Evolutionary conservation across 2,329 filamentous ascomycete genomes (phyloP), one percentile per base, ranked within the genome.

Genomic region (Lecanoromycetidae sp.): DNA sequence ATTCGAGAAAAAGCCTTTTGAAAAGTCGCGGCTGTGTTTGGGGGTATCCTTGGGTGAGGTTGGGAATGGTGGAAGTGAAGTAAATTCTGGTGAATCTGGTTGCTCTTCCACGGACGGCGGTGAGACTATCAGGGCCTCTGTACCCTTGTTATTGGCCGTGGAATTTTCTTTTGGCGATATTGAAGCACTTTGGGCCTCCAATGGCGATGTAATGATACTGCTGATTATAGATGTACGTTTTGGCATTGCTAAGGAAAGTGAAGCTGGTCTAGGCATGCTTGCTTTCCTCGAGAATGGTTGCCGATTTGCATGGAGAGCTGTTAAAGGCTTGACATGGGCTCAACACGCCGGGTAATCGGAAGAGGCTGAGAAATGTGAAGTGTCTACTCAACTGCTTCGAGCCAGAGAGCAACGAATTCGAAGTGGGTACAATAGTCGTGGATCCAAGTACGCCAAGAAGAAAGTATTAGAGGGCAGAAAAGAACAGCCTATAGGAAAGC

Each of bases 1-100:
- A 53, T 72, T 72, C 35, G 66, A 62, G 53, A 72, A 72, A 52
- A 72, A 70, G 60, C 50, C 42, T 27, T 47, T 54, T 9, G 65
- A 57, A 13, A 42, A 58, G 42, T 66, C 64, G 22, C 46, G 42
- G 13, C 22, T 25, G 42, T 54, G 53, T 36, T 35, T 53, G 12
- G 46, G 33, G 20, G 17, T 20, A 22, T 27, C 15, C n/a, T 41
- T 47, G 7, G 49, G 49, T 13, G 49, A 54, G 10, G 53, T 35
- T 20, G 53, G 53, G 26, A 50, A 42, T 23, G 49, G 40, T 15
- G 53, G 53, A 1, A 54, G 35, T 17, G 53, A 55, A 13, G 51
- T 55, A 34, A 54, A 27, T 5, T 45, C 46, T 19, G 52, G 49
- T 41, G 49, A 50, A 34, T 43, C 37, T 26, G 46, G 33, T 19